Conservation (phyloP, 2,329 filamentous ascomycete species). For the Aspergillus sp. region DNA sequence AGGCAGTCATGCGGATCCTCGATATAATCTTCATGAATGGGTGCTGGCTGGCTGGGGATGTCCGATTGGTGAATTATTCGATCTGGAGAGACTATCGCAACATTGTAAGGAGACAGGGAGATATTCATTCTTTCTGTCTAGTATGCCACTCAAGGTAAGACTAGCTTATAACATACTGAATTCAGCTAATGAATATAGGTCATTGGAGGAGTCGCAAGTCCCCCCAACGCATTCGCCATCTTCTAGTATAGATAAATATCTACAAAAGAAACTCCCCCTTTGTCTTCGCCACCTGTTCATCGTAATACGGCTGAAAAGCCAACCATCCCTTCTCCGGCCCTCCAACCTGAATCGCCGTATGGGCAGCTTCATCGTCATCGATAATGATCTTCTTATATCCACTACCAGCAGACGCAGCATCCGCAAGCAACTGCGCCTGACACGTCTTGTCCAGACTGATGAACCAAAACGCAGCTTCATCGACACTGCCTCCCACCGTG, state of each 20-base stretch:
- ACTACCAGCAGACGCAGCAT: slow-evolving; percentile 56
- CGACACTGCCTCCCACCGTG: slow-evolving; percentile 64
- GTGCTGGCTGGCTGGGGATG: slow-evolving; percentile 46
- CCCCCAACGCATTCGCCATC: slow-evolving; percentile 30
- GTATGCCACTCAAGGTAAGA: slow-evolving; percentile 42
- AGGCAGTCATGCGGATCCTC: slow-evolving; percentile 6
- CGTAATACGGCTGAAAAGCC: not conserved
- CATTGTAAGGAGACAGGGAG: slow-evolving; percentile 32
- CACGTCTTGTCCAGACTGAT: slow-evolving; percentile 65
- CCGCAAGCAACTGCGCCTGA: slow-evolving; percentile 62
- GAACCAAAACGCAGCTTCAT: slow-evolving; percentile 68
- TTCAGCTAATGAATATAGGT: slow-evolving; percentile 20
- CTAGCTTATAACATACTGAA: not conserved
- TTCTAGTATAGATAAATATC: too few species aligned
- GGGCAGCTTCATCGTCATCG: slow-evolving; percentile 35
- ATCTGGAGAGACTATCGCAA: slow-evolving; percentile 37
- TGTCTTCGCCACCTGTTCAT: not conserved
- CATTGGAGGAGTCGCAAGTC: slow-evolving; percentile 42
- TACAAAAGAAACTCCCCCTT: too few species aligned
- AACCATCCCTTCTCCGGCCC: not conserved
- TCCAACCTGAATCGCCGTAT: slow-evolving; percentile 8
- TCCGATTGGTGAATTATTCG: slow-evolving; percentile 43
- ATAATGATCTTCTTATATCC: slow-evolving; percentile 47
- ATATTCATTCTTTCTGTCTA: slow-evolving; percentile 47
- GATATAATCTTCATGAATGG: slow-evolving; percentile 24